Base-by-base conservation (phyloP, 2,329 filamentous ascomycete genomes). In the Rutstroemia sp. region DNA sequence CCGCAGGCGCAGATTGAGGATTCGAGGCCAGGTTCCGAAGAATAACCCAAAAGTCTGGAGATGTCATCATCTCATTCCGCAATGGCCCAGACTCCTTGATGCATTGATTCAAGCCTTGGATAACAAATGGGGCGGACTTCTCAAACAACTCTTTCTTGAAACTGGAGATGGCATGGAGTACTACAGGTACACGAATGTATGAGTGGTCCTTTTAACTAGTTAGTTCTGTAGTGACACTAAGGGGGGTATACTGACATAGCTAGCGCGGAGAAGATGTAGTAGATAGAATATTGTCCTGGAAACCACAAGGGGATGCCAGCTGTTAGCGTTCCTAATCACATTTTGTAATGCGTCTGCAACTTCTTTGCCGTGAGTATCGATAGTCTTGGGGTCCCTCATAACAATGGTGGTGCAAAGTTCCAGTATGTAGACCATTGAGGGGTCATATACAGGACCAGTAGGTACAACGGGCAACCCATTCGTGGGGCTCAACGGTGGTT, bases 41-140 rank as follows among this genome's bases (percentile, higher is more conserved):
- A 14, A 96, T 88, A 5, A 87, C 87, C 94, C 94, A 99, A 71
- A 99, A 97, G 68, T 99, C 94, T 0, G 94, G 94, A 17, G 92
- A 97, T 14, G 89, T 92, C 73, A 95, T 95, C 63, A 97, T 88
- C 73, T 97, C 92, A 63, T 89, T 96, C 57, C 89, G 84, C 27
- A 99, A 75, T 12, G 88, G 83, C 25, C 85, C 84, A 0, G 89
- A 83, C 58, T 87, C 83, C 51, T 87, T 84, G 62, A 96, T 88
- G 65, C 92, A 96, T 46, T 85, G 78, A 46, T 85, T 82, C 25
- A 99, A 75, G 0, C 92, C 92, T 64, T 88, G 86, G 17, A 96
- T 76, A 0, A 95, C 82, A 4, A 89, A 81, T 34, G 83, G 77
- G 0, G 91, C 87, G 16, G 89, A 87, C 69, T 87, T 88, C 53